phyloP scores from a whole-genome alignment of 202 grass and related monocot genomes.

The Bolboschoenoplectus hybrid region DNA sequence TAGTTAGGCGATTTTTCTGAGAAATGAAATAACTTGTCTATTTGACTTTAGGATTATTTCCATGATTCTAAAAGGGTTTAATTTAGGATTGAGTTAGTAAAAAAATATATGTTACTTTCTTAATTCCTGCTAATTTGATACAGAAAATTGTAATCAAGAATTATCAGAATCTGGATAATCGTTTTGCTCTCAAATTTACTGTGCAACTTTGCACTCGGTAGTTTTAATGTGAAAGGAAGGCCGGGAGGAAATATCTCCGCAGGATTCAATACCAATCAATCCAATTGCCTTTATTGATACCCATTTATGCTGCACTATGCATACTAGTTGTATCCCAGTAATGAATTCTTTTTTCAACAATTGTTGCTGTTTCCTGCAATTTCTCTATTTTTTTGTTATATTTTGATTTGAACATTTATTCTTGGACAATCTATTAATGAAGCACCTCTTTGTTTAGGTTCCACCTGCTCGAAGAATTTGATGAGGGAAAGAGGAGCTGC shows the following conservation, averaged over 20 bases:
- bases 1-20: conserved; percentile 16
- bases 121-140: background rate
- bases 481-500: conserved; percentile 95
- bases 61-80: background rate
- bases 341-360: background rate
- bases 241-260: background rate
- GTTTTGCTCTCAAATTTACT: conserved; percentile 15
- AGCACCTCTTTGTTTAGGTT: conserved; percentile 59
- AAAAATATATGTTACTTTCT: conserved; percentile 6
- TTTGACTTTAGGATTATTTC: background rate
- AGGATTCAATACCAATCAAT: conserved; percentile 8
- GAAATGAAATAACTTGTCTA: conserved; percentile 52
- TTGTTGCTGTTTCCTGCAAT: background rate
- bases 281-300: background rate
- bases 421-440: background rate
- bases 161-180: background rate
- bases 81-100: background rate
- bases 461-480: conserved; percentile 94
- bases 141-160: conserved; percentile 4
- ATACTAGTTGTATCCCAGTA: background rate
- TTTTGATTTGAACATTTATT: conserved; percentile 26
- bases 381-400: conserved; percentile 8
- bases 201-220: background rate
- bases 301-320: background rate
- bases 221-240: conserved; percentile 11